These are phyloP conservation scores for Chenopodium quinoa DNA, from an alignment of 148 eudicot genomes.

Conservation along the genomic window DNA sequence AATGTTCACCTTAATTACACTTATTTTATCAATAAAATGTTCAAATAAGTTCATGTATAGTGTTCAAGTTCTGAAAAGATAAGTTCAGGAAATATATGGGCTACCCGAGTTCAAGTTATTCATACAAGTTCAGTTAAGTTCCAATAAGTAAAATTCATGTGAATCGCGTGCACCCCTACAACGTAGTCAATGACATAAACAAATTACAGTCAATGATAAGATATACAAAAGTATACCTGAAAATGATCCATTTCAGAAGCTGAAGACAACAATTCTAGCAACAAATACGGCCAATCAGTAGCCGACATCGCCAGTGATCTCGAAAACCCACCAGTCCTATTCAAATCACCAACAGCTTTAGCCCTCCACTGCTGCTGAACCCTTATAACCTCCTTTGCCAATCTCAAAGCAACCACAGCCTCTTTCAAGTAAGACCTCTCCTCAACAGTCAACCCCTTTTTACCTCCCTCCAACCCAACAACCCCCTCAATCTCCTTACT, in stretches of 20 bases:
- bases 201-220: not conserved
- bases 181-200: not conserved
- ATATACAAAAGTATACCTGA: constrained; percentile 53
- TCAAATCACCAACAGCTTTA: constrained; percentile 68
- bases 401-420: constrained; percentile 59
- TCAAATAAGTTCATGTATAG: no score
- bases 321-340: constrained; percentile 69
- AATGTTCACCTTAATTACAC: no score
- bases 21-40: no score
- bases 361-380: constrained; percentile 76
- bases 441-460: constrained; percentile 46
- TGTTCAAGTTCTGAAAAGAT: no score
- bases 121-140: no score
- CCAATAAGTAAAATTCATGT: no score
- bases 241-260: constrained; percentile 80
- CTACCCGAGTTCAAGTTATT: no score
- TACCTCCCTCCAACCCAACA: constrained; percentile 39
- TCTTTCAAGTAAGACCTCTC: constrained; percentile 69
- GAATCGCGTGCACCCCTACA: no score
- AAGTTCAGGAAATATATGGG: no score
- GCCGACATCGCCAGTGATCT: constrained; percentile 68
- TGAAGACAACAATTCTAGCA: constrained; percentile 78
- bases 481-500: constrained; percentile 48
- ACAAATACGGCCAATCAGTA: constrained; percentile 90
- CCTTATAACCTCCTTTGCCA: constrained; percentile 82